phyloP scores from a whole-genome alignment of 2,329 filamentous ascomycete species.

The Pleurostoma richardsiae region DNA sequence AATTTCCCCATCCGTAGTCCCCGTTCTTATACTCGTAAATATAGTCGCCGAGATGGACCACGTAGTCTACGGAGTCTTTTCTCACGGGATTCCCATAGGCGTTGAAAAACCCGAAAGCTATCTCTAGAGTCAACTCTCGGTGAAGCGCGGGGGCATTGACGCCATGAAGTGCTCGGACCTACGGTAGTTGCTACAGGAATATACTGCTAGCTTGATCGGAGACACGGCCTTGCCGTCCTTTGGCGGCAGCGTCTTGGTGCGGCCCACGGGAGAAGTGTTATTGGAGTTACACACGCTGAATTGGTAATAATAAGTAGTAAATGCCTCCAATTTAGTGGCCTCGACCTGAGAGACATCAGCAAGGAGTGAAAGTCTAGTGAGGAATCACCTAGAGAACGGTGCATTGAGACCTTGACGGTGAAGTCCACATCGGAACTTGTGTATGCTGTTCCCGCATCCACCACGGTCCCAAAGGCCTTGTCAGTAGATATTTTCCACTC shows the following conservation, averaged over 20 bases:
- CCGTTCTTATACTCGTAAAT: constrained; percentile 58
- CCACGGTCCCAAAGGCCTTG: constrained; percentile 32
- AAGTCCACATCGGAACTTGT: constrained; percentile 73
- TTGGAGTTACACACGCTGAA: constrained; percentile 63
- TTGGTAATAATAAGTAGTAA: constrained; percentile 65
- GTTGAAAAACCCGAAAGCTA: constrained; percentile 54
- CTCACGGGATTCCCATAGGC: constrained; percentile 53
- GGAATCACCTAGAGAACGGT: not conserved
- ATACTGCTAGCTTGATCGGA: constrained; percentile 60
- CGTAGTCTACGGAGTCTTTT: constrained; percentile 56
- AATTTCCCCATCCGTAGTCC: constrained; percentile 44
- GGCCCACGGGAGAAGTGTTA: constrained; percentile 56
- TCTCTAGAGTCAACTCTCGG: not conserved
- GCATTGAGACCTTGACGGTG: constrained; percentile 55
- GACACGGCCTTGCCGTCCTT: constrained; percentile 46
- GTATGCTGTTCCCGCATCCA: constrained; percentile 55
- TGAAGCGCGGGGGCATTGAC: not conserved
- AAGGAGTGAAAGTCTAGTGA: too few species aligned
- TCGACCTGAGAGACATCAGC: constrained; percentile 45
- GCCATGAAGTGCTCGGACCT: constrained; percentile 14
- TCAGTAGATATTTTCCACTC: constrained; percentile 56
- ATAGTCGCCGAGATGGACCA: constrained; percentile 54
- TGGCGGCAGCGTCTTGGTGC: constrained; percentile 65
- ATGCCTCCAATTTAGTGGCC: constrained; percentile 55
- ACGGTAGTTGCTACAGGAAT: constrained; percentile 67